Conservation (phyloP, 495 filamentous ascomycete genomes). For the Immersiella caudata region DNA sequence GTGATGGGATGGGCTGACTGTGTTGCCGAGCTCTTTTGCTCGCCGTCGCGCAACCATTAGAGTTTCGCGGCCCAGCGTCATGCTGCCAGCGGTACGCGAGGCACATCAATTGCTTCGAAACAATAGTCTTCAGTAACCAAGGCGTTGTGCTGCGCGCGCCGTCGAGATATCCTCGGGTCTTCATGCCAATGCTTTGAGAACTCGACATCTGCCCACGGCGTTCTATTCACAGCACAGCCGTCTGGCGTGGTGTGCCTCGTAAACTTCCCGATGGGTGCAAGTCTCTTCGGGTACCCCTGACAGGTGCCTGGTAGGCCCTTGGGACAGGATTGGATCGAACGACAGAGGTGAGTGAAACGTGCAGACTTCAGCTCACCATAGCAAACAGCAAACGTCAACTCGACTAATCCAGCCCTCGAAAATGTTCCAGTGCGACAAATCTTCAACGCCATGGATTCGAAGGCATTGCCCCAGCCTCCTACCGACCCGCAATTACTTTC, state of each 20-base stretch:
- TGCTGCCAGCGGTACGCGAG: background rate
- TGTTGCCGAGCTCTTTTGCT: background rate
- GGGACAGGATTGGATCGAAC: no score
- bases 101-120: background rate
- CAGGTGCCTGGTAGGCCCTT: no score
- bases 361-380: no score
- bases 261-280: no score
- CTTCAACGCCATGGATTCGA: background rate
- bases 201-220: no score
- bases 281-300: no score
- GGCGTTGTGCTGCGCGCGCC: background rate
- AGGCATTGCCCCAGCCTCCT: slow-evolving; percentile 5
- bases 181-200: background rate
- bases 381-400: no score
- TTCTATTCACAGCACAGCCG: no score
- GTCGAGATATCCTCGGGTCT: background rate
- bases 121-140: background rate
- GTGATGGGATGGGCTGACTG: background rate
- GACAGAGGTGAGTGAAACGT: no score
- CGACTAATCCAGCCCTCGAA: background rate
- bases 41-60: background rate
- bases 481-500: slow-evolving; percentile 13
- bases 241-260: no score
- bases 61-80: background rate
- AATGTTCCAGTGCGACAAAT: background rate